A percentile compares a stretch with the other conserved stretches of the same genome.
Evolutionary conservation across 2,329 filamentous ascomycete genomes (phyloP).

Genomic region (Trichoderma gracile): DNA sequence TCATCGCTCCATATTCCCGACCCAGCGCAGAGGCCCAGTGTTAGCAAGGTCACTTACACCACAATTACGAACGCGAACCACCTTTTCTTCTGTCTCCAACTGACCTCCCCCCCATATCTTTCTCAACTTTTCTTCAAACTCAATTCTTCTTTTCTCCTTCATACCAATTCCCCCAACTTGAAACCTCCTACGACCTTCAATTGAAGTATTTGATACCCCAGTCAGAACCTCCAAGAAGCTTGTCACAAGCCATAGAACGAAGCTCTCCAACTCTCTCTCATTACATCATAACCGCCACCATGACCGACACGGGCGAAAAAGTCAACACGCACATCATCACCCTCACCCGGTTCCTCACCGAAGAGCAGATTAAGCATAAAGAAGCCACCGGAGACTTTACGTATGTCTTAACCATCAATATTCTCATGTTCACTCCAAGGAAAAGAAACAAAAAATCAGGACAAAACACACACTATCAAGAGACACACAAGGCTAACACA

Average conservation of each 20-base stretch:
- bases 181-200: not conserved
- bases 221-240: too few relatives aligned
- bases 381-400: conserved; percentile 99
- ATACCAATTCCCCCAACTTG: not conserved
- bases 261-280: conserved; percentile 11
- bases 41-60: not conserved
- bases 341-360: conserved; percentile 90
- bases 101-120: not conserved
- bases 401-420: conserved; percentile 52
- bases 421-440: not conserved
- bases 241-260: not conserved
- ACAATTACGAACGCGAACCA: too few relatives aligned
- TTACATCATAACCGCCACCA: conserved; percentile 30
- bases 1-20: conserved; percentile 5
- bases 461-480: not conserved
- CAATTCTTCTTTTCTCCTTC: not conserved
- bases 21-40: not conserved
- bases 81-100: not conserved
- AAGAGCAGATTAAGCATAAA: conserved; percentile 90
- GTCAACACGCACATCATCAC: conserved; percentile 97
- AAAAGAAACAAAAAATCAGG: not conserved
- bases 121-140: not conserved
- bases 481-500: not conserved
- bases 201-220: not conserved
- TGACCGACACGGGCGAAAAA: conserved; percentile 60